Percentiles rank a stretch among this genome's conserved stretches.
Evolutionary conservation across 2,329 filamentous ascomycete genomes (phyloP).

Genomic region (Phyllosticta citriasiana): DNA sequence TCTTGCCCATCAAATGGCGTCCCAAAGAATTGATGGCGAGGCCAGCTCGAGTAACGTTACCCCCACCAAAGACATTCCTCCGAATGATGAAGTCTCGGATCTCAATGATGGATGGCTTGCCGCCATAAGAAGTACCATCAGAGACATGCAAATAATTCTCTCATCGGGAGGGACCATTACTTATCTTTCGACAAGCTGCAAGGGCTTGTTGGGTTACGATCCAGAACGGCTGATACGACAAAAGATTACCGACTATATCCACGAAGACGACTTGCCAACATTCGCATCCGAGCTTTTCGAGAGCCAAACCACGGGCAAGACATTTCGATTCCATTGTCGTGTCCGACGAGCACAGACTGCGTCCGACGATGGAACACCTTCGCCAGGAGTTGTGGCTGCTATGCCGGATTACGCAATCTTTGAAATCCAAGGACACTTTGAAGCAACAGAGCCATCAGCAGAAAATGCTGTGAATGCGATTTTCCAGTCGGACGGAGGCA

Average conservation of each 20-base stretch:
- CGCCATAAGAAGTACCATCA: constrained; percentile 3
- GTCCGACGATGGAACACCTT: background rate
- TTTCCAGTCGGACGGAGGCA: background rate
- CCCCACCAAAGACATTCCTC: background rate
- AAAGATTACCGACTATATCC: background rate
- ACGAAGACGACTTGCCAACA: constrained; percentile 5
- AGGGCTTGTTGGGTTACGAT: background rate
- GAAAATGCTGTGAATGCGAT: background rate
- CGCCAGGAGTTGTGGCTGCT: background rate
- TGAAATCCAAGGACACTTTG: constrained; percentile 1
- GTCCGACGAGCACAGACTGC: background rate
- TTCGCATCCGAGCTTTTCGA: constrained; percentile 4
- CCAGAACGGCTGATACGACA: constrained; percentile 1
- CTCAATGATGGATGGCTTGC: background rate
- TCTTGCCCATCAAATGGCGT: background rate
- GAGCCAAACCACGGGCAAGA: background rate
- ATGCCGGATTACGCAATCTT: background rate
- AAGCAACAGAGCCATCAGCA: background rate
- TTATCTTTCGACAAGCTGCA: constrained; percentile 5
- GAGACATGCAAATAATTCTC: constrained; percentile 2
- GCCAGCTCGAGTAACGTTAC: background rate
- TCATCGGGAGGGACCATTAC: background rate
- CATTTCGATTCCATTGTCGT: constrained; percentile 7
- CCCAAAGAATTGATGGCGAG: background rate
- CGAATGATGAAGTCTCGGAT: background rate